Conservation (phyloP, 306 rosid genomes). For the Gynostemma pentaphyllum region DNA sequence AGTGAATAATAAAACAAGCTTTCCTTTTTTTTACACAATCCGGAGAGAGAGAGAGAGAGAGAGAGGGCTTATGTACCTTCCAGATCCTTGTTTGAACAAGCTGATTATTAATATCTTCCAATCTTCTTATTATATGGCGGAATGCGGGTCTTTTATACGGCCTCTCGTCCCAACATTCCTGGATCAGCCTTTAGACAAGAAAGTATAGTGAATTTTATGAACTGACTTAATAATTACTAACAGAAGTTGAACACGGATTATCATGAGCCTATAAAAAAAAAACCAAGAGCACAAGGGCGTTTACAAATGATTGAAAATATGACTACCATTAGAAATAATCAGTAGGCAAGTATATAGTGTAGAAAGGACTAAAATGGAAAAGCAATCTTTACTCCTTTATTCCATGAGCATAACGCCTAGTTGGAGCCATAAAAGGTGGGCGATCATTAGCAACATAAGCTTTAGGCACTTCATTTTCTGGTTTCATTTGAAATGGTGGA, state of each 20-base stretch:
- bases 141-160: conserved; percentile 81
- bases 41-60: conserved; percentile 7
- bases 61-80: conserved; percentile 46
- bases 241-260: background rate
- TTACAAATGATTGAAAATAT: background rate
- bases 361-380: background rate
- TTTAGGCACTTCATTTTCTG: conserved; percentile 63
- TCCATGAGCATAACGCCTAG: conserved; percentile 57
- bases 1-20: background rate
- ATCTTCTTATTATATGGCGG: conserved; percentile 55
- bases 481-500: conserved; percentile 53
- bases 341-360: background rate
- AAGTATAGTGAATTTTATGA: background rate
- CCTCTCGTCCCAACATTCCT: conserved; percentile 83
- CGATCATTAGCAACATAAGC: conserved; percentile 57
- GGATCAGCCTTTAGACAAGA: conserved; percentile 52
- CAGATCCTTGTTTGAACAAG: conserved; percentile 50
- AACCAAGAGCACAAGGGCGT: background rate
- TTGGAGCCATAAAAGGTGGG: conserved; percentile 70
- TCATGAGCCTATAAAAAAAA: background rate
- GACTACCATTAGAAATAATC: background rate
- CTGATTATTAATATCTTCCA: conserved; percentile 48
- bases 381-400: conserved; percentile 41
- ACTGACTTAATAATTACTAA: background rate
- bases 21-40: too few species aligned